Evolutionary conservation across 192 early-diverging fungal species (phyloP), one percentile per base, ranked within the genome.

Genomic region (Linnemannia exigua): DNA sequence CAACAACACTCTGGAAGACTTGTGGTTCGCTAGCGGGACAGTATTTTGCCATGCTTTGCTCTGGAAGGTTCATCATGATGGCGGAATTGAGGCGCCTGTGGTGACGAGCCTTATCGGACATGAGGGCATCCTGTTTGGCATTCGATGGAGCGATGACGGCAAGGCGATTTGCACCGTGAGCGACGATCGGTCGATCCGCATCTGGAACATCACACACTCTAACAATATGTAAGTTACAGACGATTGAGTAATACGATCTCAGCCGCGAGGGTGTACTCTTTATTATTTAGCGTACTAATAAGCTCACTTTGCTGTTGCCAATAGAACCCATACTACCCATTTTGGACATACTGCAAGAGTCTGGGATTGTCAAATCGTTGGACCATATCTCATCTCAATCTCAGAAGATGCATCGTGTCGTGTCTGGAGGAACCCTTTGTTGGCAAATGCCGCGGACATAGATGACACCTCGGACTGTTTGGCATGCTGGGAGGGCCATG

Each of bases 21-120:
- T 96, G 8, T 76, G 87, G 19, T 87, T 97, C 15, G 94, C 94
- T 0, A 92, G 92, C 1, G 97, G 97, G 0, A 97, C 97, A 11
- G 96, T 96, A 14, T 97, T 96, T 83, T 96, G 95, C 88, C 90
- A 97, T 58, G 92, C 96, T 0, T 87, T 95, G 72, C 67, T 96
- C 6, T 96, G 96, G 95, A 88, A 92, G 61, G 88, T 92, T 1
- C 70, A 63, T 14, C 76, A 84, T 22, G 70, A 73, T 1, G 84
- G 88, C 28, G 79, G 82, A 22, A 31, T 80, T 44, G 90, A 88
- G 8, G 88, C 88, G 58, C 91, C 89, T 17, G 50, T 82, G 1
- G 72, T 44, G 37, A 90, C 89, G 46, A 87, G 88, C 41, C 72
- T 95, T 28, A 66, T 90, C 15, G 94, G 90, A n/a, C 91, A 93